These are phyloP conservation scores for Penicillium capsulatum DNA, from an alignment of 2,329 filamentous ascomycete species.

Conservation along the genomic window DNA sequence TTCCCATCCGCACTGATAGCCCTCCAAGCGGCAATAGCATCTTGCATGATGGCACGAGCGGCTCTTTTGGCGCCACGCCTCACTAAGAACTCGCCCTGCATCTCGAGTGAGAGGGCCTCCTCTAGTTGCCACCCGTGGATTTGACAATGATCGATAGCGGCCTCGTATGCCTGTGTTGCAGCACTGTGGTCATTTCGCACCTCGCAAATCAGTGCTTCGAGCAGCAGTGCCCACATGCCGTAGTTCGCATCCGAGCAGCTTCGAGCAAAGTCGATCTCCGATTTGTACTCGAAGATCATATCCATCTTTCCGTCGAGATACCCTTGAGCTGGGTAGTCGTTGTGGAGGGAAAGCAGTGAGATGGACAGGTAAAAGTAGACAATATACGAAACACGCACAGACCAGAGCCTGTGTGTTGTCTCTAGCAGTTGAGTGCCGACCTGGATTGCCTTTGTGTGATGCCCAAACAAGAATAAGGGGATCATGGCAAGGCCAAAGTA, in stretches of 20 bases:
- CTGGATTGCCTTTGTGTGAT: slow-evolving; percentile 44
- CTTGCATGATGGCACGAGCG: slow-evolving; percentile 55
- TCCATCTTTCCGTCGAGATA: slow-evolving; percentile 47
- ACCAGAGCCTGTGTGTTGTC: slow-evolving; percentile 46
- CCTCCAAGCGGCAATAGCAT: slow-evolving; percentile 57
- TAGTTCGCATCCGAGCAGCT: slow-evolving; percentile 58
- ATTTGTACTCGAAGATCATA: slow-evolving; percentile 48
- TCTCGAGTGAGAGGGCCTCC: slow-evolving; percentile 56
- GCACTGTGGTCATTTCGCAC: slow-evolving; percentile 42
- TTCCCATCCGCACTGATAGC: slow-evolving; percentile 58
- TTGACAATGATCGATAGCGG: slow-evolving; percentile 58
- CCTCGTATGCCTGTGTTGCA: slow-evolving; percentile 50
- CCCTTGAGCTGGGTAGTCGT: slow-evolving; percentile 40
- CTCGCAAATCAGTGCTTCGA: slow-evolving; percentile 55
- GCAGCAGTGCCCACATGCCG: slow-evolving; percentile 52
- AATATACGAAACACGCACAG: slow-evolving; percentile 40
- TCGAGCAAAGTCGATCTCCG: slow-evolving; percentile 51
- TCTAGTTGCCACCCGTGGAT: slow-evolving; percentile 56
- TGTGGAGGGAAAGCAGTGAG: slow-evolving; percentile 42
- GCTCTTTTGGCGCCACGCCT: slow-evolving; percentile 56
- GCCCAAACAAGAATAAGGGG: slow-evolving; percentile 46
- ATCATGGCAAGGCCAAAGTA: slow-evolving; percentile 51
- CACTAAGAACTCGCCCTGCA: slow-evolving; percentile 57
- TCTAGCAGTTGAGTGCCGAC: slow-evolving; percentile 40
- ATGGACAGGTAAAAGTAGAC: slow-evolving; percentile 47